These are phyloP conservation scores for Nigrospora osmanthi DNA, from an alignment of 2,329 filamentous ascomycete genomes.

Conservation along the genomic window DNA sequence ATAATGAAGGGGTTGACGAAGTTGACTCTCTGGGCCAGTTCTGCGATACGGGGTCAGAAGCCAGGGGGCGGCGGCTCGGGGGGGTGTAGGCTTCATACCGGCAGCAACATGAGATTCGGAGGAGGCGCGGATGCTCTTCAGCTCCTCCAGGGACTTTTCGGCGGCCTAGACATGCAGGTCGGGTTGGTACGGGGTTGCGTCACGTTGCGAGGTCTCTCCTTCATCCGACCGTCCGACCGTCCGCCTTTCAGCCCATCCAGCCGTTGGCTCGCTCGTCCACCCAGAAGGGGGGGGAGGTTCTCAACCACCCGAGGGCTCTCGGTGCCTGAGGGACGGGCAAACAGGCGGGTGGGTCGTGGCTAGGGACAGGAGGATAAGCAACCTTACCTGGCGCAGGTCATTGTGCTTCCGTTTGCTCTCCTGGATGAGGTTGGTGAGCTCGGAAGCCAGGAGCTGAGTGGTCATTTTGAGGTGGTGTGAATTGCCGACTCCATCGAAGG, in stretches of 20 bases:
- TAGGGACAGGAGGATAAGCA: neutral
- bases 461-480: slow-evolving; percentile 58
- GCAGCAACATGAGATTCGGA: slow-evolving; percentile 70
- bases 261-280: too few relatives aligned
- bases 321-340: too few relatives aligned
- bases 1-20: slow-evolving; percentile 94
- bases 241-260: too few relatives aligned
- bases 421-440: slow-evolving; percentile 84
- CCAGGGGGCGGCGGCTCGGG: neutral
- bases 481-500: slow-evolving; percentile 12
- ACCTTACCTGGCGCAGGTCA: slow-evolving; percentile 70
- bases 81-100: slow-evolving; percentile 34
- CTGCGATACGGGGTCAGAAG: slow-evolving; percentile 35
- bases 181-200: neutral
- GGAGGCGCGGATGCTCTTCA: slow-evolving; percentile 66
- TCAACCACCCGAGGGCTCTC: neutral
- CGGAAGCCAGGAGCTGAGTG: slow-evolving; percentile 78
- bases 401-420: slow-evolving; percentile 94
- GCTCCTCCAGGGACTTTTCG: slow-evolving; percentile 85
- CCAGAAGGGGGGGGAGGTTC: neutral
- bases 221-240: too few relatives aligned
- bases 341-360: neutral
- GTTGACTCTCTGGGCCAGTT: slow-evolving; percentile 70
- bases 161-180: slow-evolving; percentile 54
- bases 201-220: too few relatives aligned